phyloP scores from a whole-genome alignment of 2,329 filamentous ascomycete genomes.

The Colletotrichum godetiae region DNA sequence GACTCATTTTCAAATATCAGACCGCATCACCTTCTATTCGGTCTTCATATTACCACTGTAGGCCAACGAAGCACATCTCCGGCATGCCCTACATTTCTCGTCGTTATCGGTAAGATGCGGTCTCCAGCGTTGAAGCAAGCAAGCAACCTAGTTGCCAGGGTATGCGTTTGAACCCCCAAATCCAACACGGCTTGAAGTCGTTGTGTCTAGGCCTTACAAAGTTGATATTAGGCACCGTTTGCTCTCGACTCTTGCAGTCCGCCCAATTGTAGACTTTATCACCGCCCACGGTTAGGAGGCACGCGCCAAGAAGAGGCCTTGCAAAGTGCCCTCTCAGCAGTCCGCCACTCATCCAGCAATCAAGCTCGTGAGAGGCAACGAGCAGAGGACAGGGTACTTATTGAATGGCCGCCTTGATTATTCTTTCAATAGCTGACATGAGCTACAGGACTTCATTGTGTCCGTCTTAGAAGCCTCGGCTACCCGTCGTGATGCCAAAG shows the following conservation, averaged over 20 bases:
- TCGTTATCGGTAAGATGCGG: constrained; percentile 13
- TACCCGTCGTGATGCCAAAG: constrained; percentile 91
- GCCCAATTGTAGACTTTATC: constrained; percentile 24
- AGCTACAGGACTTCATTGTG: constrained; percentile 80
- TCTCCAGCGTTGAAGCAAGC: constrained; percentile 26
- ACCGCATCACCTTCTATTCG: neutral
- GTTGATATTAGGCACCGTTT: constrained; percentile 9
- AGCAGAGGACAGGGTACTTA: constrained; percentile 58
- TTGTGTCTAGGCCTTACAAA: neutral
- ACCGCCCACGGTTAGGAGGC: constrained; percentile 21
- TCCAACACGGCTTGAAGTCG: neutral
- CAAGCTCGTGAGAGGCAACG: constrained; percentile 53
- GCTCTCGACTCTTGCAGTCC: constrained; percentile 21
- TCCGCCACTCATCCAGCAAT: constrained; percentile 28
- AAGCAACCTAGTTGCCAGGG: constrained; percentile 24
- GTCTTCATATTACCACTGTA: neutral
- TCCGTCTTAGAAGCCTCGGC: constrained; percentile 89
- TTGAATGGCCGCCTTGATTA: too few species aligned
- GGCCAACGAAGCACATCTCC: neutral
- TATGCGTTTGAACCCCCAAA: neutral
- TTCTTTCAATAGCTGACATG: constrained; percentile 19
- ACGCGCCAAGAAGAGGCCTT: constrained; percentile 27
- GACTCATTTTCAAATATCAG: neutral
- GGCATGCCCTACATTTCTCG: constrained; percentile 1
- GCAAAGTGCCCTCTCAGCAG: constrained; percentile 27